These are phyloP conservation scores for Syncephalastrum contaminatum DNA, from an alignment of 371 early-diverging fungal species.

Conservation along the genomic window DNA sequence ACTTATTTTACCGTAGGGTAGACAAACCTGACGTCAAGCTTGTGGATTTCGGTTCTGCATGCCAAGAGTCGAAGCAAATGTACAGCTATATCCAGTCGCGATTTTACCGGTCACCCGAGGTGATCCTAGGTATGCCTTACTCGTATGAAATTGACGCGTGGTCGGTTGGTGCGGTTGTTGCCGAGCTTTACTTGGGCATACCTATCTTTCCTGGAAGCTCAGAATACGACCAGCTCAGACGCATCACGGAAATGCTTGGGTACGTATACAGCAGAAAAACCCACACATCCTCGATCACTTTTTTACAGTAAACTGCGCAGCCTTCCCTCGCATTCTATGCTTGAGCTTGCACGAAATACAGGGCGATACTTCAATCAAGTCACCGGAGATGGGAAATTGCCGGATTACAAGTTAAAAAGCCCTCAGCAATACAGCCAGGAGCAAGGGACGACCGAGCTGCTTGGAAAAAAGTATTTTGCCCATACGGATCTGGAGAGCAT, in stretches of 20 bases:
- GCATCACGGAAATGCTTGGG: conserved; percentile 89
- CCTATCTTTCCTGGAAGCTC: conserved; percentile 93
- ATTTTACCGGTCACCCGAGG: conserved; percentile 97
- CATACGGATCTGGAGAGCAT: conserved; percentile 57
- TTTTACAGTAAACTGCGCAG: conserved; percentile 17
- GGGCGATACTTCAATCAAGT: conserved; percentile 66
- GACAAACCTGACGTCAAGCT: conserved; percentile 89
- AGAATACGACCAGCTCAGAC: conserved; percentile 85
- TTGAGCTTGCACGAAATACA: conserved; percentile 79
- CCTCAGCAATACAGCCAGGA: conserved; percentile 77
- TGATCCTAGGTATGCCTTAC: conserved; percentile 89
- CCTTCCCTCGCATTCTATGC: conserved; percentile 76
- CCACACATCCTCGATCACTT: conserved; percentile 2
- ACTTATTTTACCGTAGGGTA: conserved; percentile 34
- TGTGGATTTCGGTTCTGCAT: conserved; percentile 98
- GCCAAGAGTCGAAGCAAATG: conserved; percentile 78
- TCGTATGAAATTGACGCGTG: conserved; percentile 97
- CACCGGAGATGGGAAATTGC: conserved; percentile 32
- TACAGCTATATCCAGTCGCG: conserved; percentile 96
- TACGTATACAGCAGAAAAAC: conserved; percentile 21
- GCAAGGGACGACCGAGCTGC: conserved; percentile 62
- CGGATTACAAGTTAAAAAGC: conserved; percentile 65
- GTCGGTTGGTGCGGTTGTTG: conserved; percentile 99
- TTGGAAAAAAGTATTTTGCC: conserved; percentile 77
- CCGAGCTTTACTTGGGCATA: conserved; percentile 90